Evolutionary conservation across 495 filamentous ascomycete genomes (phyloP), one percentile per base, ranked within the genome.

Genomic region (Gamarada debralockiae): DNA sequence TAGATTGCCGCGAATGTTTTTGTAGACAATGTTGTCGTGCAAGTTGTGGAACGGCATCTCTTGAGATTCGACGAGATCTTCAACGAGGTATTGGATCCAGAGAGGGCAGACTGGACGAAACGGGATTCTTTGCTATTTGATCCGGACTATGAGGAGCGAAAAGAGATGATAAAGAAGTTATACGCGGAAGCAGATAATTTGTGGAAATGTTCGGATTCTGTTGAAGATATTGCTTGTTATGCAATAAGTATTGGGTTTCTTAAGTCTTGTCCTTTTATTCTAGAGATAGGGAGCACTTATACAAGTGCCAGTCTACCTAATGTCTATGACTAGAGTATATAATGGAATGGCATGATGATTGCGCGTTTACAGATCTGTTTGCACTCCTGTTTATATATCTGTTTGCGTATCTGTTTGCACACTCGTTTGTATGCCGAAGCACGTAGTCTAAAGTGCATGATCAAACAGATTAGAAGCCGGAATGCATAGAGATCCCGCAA

Each of bases 241-340:
- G n/a, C 17, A 41, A 15, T 41, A n/a, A 41, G 38, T 41, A 9
- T 41, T 41, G 38, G 38, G n/a, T 41, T 41, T 41, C 38, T 7
- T 41, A n/a, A 20, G 7, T 41, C 38, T n/a, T 41, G 38, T 34
- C 31, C 8, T 34, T 34, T n/a, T 34, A 34, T 34, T n/a, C 31
- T 34, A 34, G 31, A 34, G 31, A 34, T 34, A 34, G 31, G 31
- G 31, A 34, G 31, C 31, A 34, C 31, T n/a, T 34, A 34, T 34
- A 34, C n/a, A 34, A n/a, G n/a, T 34, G 31, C 31, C 31, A 34
- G 31, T 34, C 31, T 34, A 34, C 31, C n/a, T 34, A 34, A 34
- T 34, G 31, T n/a, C 31, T 34, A 34, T 34, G 31, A 34, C 31
- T 34, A 34, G 31, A 34, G 31, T 34, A 34, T n/a, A 34, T 34